These are phyloP conservation scores for Candida sanyaensis DNA, from an alignment of 1,139 yeast genomes.

Conservation along the genomic window DNA sequence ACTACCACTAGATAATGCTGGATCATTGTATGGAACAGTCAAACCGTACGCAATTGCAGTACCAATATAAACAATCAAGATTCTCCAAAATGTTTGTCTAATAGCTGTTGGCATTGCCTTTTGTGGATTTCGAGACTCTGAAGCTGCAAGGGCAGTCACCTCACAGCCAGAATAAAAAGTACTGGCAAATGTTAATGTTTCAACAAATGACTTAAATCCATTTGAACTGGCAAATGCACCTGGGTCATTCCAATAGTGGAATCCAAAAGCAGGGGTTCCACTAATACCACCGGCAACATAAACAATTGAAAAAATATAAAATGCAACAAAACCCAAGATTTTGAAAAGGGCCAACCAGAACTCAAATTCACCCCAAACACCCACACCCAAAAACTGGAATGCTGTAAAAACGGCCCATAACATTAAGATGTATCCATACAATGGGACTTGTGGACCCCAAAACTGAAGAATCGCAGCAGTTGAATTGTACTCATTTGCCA, in stretches of 20 bases:
- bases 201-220: slow-evolving; percentile 70
- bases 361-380: slow-evolving; percentile 67
- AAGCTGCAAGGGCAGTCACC: slow-evolving; percentile 57
- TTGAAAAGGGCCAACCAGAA: slow-evolving; percentile 63
- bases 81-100: slow-evolving; percentile 57
- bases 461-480: slow-evolving; percentile 53
- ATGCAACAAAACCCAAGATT: slow-evolving; percentile 55
- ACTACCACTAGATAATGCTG: slow-evolving; percentile 23
- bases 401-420: slow-evolving; percentile 56
- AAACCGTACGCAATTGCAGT: slow-evolving; percentile 54
- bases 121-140: slow-evolving; percentile 57
- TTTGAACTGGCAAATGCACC: slow-evolving; percentile 38
- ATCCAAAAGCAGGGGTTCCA: slow-evolving; percentile 53
- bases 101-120: slow-evolving; percentile 60
- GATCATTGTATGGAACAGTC: slow-evolving; percentile 56
- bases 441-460: slow-evolving; percentile 64
- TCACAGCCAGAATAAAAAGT: slow-evolving; percentile 62
- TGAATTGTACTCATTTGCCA: slow-evolving; percentile 61
- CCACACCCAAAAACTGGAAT: slow-evolving; percentile 59
- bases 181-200: slow-evolving; percentile 69
- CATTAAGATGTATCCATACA: slow-evolving; percentile 57
- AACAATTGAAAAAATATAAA: slow-evolving; percentile 57
- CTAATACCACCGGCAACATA: slow-evolving; percentile 70
- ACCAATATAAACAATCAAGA: slow-evolving; percentile 56
- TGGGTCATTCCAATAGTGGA: slow-evolving; percentile 54